phyloP scores from a whole-genome alignment of 1,139 yeast species.

The Yamadazyma membranifaciens region DNA sequence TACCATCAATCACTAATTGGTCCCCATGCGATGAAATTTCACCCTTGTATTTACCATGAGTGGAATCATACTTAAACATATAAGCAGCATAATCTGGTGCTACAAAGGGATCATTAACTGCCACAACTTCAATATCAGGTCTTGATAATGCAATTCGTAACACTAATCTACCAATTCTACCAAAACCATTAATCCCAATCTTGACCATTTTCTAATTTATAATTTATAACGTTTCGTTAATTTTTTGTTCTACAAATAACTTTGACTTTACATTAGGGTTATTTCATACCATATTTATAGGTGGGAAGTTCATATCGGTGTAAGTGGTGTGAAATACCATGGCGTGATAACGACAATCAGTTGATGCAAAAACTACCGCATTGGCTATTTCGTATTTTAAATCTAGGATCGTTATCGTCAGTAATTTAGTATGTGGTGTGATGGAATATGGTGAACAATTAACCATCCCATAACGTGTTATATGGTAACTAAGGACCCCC shows the following conservation, averaged over 20 bases:
- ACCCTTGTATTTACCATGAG: conserved; percentile 69
- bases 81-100: conserved; percentile 72
- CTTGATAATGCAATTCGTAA: conserved; percentile 65
- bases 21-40: conserved; percentile 52
- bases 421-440: neutral
- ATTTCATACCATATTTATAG: conserved; percentile 5
- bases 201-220: conserved; percentile 12
- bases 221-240: neutral
- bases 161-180: conserved; percentile 77
- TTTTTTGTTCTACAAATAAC: neutral
- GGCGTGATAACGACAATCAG: conserved; percentile 9
- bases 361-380: conserved; percentile 5
- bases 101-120: conserved; percentile 75
- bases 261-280: neutral
- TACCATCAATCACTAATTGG: conserved; percentile 56
- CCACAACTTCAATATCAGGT: conserved; percentile 65
- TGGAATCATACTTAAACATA: conserved; percentile 79
- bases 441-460: no score
- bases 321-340: conserved; percentile 9
- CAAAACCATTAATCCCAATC: conserved; percentile 76
- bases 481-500: no score
- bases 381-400: neutral
- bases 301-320: no score
- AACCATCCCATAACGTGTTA: no score
- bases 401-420: no score